Evolutionary conservation across 345 rosid genomes (phyloP).

Genomic region (Dipteronia sinensis): DNA sequence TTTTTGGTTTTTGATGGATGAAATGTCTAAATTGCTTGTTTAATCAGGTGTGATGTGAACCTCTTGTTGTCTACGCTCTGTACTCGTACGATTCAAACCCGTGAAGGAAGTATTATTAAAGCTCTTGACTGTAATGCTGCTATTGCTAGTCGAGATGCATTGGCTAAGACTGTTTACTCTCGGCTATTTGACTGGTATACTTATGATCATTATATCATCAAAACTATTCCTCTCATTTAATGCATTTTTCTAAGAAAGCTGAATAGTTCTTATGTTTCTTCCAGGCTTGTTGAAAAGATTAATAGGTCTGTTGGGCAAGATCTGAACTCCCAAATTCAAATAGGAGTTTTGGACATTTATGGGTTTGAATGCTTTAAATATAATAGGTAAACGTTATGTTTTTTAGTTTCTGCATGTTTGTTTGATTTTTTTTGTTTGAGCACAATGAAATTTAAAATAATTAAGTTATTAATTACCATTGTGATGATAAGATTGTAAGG

Average conservation of each 20-base stretch:
- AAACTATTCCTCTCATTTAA: background rate
- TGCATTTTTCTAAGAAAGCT: constrained; percentile 7
- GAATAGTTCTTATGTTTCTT: constrained; percentile 19
- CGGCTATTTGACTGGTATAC: constrained; percentile 92
- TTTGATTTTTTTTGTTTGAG: background rate
- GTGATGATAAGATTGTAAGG: background rate
- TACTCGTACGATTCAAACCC: constrained; percentile 93
- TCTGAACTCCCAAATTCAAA: constrained; percentile 61
- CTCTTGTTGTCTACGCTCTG: constrained; percentile 76
- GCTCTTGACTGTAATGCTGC: constrained; percentile 94
- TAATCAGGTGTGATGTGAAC: constrained; percentile 78
- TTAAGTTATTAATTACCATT: background rate
- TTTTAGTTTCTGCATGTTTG: background rate
- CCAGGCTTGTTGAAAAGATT: constrained; percentile 95
- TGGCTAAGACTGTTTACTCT: constrained; percentile 94
- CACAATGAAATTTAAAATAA: background rate
- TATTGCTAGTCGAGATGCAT: constrained; percentile 90
- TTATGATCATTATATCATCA: constrained; percentile 19
- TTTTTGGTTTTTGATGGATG: background rate
- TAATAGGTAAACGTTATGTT: constrained; percentile 60
- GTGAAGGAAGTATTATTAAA: constrained; percentile 90
- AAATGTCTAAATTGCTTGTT: constrained; percentile 16
- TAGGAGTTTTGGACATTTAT: constrained; percentile 96
- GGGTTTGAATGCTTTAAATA: constrained; percentile 94
- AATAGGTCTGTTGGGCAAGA: constrained; percentile 96